Evolutionary conservation across 441 rosid genomes (phyloP).

Genomic region (Syzygium syzygioides): DNA sequence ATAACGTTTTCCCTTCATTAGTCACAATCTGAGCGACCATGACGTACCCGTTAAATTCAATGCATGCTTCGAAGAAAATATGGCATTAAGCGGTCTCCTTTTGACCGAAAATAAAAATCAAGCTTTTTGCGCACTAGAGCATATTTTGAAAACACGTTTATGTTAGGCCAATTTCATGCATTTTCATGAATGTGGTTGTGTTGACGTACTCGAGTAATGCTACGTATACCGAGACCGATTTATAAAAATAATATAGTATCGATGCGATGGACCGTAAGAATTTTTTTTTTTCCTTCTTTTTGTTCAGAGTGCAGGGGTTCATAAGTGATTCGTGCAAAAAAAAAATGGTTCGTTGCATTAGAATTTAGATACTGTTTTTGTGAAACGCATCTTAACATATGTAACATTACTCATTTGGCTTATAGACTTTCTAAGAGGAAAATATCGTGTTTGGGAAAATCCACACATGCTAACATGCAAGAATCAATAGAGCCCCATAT

Average conservation of each 20-base stretch:
- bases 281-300: not conserved
- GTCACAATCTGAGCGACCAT: not conserved
- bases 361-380: not conserved
- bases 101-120: not conserved
- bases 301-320: too few relatives aligned
- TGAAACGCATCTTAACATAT: fast-evolving
- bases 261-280: not conserved
- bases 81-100: not conserved
- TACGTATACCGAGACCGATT: not conserved
- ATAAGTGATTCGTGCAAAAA: fast-evolving
- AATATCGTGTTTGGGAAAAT: not conserved
- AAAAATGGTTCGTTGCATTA: not conserved
- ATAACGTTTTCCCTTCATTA: not conserved
- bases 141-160: not conserved
- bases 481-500: too few relatives aligned
- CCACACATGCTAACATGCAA: not conserved
- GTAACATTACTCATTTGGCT: not conserved
- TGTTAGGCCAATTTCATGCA: not conserved
- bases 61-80: not conserved
- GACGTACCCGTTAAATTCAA: not conserved
- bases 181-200: not conserved
- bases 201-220: too few relatives aligned
- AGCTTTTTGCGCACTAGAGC: not conserved
- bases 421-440: not conserved
- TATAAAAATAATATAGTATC: not conserved